phyloP scores from a whole-genome alignment of 108 stramenopile genomes.

The Cyclotella distinguenda region DNA sequence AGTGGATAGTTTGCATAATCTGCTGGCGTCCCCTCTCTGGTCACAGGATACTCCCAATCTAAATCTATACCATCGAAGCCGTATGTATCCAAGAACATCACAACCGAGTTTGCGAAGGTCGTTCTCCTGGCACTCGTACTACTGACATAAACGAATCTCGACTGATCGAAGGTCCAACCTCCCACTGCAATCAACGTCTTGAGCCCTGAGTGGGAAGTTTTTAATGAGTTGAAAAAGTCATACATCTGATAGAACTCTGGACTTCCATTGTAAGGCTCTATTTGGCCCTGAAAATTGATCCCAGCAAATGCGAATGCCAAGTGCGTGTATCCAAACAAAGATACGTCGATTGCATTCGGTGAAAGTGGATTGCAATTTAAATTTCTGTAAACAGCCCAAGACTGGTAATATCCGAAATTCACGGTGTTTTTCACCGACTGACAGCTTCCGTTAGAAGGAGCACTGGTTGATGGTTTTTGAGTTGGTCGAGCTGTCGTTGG shows the following conservation, averaged over 20 bases:
- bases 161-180: slow-evolving; percentile 39
- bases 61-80: slow-evolving; percentile 44
- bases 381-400: slow-evolving; percentile 39
- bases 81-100: slow-evolving; percentile 11
- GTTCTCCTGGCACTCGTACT: slow-evolving; percentile 19
- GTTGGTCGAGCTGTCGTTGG: slow-evolving; percentile 14
- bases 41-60: slow-evolving; percentile 28
- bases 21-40: slow-evolving; percentile 20
- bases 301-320: slow-evolving; percentile 37
- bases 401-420: slow-evolving; percentile 43
- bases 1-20: slow-evolving; percentile 43
- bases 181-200: slow-evolving; percentile 44
- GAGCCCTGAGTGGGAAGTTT: slow-evolving; percentile 16
- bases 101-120: slow-evolving; percentile 31
- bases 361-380: slow-evolving; percentile 21
- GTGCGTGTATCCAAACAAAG: slow-evolving; percentile 33
- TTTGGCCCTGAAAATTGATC: not conserved
- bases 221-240: slow-evolving; percentile 24
- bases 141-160: slow-evolving; percentile 18
- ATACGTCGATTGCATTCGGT: slow-evolving; percentile 26
- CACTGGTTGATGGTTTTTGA: too few relatives aligned
- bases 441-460: not conserved
- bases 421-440: slow-evolving; percentile 10
- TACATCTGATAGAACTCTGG: slow-evolving; percentile 7
- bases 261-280: slow-evolving; percentile 32